Evolutionary conservation across 371 early-diverging fungal genomes (phyloP), one percentile per base, ranked within the genome.

Genomic region (Nematocida sp.): DNA sequence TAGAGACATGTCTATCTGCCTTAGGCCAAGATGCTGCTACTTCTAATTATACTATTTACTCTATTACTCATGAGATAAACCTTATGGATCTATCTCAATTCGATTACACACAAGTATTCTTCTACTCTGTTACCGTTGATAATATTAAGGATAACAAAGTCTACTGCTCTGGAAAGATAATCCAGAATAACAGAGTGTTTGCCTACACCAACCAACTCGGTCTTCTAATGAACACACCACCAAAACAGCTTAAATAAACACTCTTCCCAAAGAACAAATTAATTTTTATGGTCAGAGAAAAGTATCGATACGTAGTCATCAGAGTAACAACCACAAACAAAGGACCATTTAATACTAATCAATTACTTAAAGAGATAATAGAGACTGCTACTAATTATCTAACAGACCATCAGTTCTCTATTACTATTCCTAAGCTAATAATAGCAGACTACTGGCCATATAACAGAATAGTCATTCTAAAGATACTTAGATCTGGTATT

Each of bases 61-160:
- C 74, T 2, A 1, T 46, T 3, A 31, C 58, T 23, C 74, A 70
- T 31, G 46, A 43, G 11, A 32, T 70, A 2, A 40, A 45, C 11
- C 60, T 70, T 32, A 27, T 47, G 21, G 35, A 60, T 43, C 32
- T 75, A n/a, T 27, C 58, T 21, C 21, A 17, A 1, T 70, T 70
- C 35, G 38, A 70, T 7, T 11, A 60, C 13, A 21, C 21, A 5
- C 9, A 37, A 29, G 49, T 51, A 0, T 70, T 70, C 48, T 70
- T 70, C 53, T 70, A 46, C 43, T 45, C 47, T 13, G 49, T 70
- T 15, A 9, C 11, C 7, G 31, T 70, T 5, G 27, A 70, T 9
- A 46, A 34, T 25, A 49, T 70, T 17, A n/a, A 49, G n/a, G 46
- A 70, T 40, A 70, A 70, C 52, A 55, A 32, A 17, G 74, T 61